Base-by-base conservation (phyloP, 208 protist species). In the Wallacemonas sp. region DNA sequence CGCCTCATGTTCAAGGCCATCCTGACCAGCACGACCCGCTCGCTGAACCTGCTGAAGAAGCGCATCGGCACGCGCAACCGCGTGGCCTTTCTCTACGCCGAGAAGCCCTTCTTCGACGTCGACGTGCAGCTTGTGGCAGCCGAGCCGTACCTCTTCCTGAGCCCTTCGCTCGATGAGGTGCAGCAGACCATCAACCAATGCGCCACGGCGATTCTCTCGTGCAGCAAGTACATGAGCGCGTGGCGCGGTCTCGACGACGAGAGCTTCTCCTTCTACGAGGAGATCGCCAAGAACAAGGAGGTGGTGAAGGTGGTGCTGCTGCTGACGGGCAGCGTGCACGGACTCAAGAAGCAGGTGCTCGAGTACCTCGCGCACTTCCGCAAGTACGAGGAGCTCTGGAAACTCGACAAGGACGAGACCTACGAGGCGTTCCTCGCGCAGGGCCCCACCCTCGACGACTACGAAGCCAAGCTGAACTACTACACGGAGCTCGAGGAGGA, bases 51-150 rank as follows among this genome's bases (percentile, higher is more conserved):
- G 19, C 70, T 98, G 21, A 98, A 97, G 79, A 95, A 93, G 70
- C 90, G 95, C 61, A 83, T 97, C 23, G 94, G 92, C 44, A 95
- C 94, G 26, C 83, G 88, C 61, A 93, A 93, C 57, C 78, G 81
- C n/a, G 85, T 93, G n/a, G 83, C 88, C 34, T 97, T 98, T 49
- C 80, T 98, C 43, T 96, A 94, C 76, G 81, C 92, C 1, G 91
- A 97, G 55, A 93, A 90, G 76, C 96, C 97, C 9, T 93, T 99
- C 71, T 98, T 99, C 72, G 92, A 98, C 54, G 93, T 98, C 23
- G 85, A 97, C 61, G 81, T 99, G 38, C 93, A 98, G 79, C 88
- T 99, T 2, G 78, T 92, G 33, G 91, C 83, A 65, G 79, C 79
- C n/a, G 83, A 97, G 62, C 97, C 96, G 9, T 89, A 94, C 67